Percentiles rank a stretch among this genome's conserved stretches.
Conservation (phyloP, 2,329 filamentous ascomycete genomes). For the Claviceps pazoutovae region DNA sequence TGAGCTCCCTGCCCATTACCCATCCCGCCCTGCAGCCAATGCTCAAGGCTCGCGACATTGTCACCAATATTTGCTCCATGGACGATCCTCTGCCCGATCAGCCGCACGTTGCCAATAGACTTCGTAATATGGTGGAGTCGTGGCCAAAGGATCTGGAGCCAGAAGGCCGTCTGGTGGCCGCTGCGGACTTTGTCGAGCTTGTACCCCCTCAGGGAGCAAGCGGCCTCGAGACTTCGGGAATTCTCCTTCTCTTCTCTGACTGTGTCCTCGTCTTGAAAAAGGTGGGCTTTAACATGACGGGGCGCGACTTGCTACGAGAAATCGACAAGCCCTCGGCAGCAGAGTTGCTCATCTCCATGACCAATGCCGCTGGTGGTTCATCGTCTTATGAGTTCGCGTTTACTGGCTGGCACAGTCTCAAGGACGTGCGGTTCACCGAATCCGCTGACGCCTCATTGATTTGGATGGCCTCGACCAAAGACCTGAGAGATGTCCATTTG, state of each 20-base stretch:
- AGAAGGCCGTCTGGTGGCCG: constrained; percentile 64
- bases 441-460: constrained; percentile 48
- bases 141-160: constrained; percentile 64
- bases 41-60: constrained; percentile 80
- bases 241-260: constrained; percentile 77
- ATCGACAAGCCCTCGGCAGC: constrained; percentile 66
- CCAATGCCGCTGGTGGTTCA: constrained; percentile 45
- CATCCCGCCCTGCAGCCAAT: constrained; percentile 75
- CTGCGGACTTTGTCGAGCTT: constrained; percentile 67
- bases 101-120: constrained; percentile 56
- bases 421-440: constrained; percentile 60
- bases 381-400: constrained; percentile 61
- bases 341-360: constrained; percentile 48
- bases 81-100: constrained; percentile 59
- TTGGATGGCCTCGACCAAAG: constrained; percentile 53
- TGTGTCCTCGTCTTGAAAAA: constrained; percentile 67
- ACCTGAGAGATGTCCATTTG: constrained; percentile 41
- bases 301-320: constrained; percentile 68
- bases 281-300: constrained; percentile 46
- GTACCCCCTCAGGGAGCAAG: constrained; percentile 43
- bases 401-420: constrained; percentile 55
- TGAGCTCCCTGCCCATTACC: constrained; percentile 68
- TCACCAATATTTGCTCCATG: constrained; percentile 92
- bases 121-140: constrained; percentile 61
- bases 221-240: constrained; percentile 41